These are phyloP conservation scores for Cicer cuneatum DNA, from an alignment of 306 rosid genomes.

Conservation along the genomic window DNA sequence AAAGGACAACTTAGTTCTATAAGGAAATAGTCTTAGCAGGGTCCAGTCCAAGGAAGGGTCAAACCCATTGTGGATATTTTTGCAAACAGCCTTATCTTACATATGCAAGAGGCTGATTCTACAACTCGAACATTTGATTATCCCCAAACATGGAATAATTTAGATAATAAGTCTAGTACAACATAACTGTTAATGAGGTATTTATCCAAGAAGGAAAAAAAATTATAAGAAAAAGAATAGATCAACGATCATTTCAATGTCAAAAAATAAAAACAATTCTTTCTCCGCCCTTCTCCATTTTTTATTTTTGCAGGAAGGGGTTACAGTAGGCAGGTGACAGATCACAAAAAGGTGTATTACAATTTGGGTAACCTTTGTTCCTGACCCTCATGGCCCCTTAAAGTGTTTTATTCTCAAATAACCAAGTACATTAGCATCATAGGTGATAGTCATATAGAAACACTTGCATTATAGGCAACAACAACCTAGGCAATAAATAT, in stretches of 20 bases:
- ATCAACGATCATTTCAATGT: conserved; percentile 22
- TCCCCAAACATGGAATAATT: conserved; percentile 3
- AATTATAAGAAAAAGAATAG: background rate
- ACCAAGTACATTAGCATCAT: conserved; percentile 7
- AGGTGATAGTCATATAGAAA: conserved; percentile 35
- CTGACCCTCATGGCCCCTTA: background rate
- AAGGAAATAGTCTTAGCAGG: conserved; percentile 2
- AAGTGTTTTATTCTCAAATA: conserved; percentile 29
- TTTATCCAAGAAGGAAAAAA: background rate
- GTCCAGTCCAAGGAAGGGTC: conserved; percentile 12
- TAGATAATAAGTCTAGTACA: conserved; percentile 11
- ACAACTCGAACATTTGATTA: conserved; percentile 7
- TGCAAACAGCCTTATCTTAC: background rate
- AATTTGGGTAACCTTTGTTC: conserved; percentile 26
- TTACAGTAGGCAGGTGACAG: conserved; percentile 8
- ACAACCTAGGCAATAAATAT: conserved; percentile 18
- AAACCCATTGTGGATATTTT: background rate
- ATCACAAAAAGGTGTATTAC: conserved; percentile 1
- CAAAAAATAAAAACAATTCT: no score
- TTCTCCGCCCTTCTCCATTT: background rate
- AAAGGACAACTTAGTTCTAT: background rate
- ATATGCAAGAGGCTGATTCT: conserved; percentile 14
- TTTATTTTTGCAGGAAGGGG: background rate
- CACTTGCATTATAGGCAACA: conserved; percentile 1
- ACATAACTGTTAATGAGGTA: conserved; percentile 8